Conservation (phyloP, 2,329 filamentous ascomycete genomes). For the Aspergillus phoenicis region DNA sequence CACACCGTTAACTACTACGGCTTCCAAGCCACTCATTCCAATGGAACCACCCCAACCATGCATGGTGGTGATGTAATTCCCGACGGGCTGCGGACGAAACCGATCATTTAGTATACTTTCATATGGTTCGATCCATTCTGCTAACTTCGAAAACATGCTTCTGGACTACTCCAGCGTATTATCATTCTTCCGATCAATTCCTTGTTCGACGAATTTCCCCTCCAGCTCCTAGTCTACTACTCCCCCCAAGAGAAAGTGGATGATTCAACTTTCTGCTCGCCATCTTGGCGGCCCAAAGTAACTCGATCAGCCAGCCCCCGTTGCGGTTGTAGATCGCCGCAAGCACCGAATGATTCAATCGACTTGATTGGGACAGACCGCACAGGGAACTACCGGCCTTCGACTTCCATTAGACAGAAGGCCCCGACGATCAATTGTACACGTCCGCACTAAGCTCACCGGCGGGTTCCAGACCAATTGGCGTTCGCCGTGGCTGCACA, state of each 20-base stretch:
- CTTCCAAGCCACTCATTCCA: not conserved
- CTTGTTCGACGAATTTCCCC: not conserved
- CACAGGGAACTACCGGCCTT: not conserved
- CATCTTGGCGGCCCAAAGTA: not conserved
- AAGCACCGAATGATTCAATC: not conserved
- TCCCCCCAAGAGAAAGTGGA: not conserved
- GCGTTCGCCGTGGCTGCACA: not conserved
- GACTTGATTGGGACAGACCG: not conserved
- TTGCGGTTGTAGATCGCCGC: not conserved
- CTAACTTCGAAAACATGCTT: not conserved
- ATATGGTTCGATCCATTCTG: not conserved
- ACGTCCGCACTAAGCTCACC: not conserved
- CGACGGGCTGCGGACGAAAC: not conserved
- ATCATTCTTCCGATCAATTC: not conserved
- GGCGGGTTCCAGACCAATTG: constrained; percentile 1
- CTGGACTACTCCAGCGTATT: not conserved
- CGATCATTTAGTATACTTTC: not conserved
- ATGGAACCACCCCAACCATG: not conserved
- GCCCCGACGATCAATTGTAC: constrained; percentile 1
- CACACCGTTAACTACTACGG: not conserved
- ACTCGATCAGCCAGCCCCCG: not conserved
- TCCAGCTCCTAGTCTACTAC: not conserved
- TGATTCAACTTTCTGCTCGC: not conserved
- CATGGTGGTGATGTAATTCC: constrained; percentile 6
- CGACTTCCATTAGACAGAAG: not conserved